Evolutionary conservation across 2,329 filamentous ascomycete genomes (phyloP), one percentile per base, ranked within the genome.

Genomic region (Cucurbitaria berberidis): DNA sequence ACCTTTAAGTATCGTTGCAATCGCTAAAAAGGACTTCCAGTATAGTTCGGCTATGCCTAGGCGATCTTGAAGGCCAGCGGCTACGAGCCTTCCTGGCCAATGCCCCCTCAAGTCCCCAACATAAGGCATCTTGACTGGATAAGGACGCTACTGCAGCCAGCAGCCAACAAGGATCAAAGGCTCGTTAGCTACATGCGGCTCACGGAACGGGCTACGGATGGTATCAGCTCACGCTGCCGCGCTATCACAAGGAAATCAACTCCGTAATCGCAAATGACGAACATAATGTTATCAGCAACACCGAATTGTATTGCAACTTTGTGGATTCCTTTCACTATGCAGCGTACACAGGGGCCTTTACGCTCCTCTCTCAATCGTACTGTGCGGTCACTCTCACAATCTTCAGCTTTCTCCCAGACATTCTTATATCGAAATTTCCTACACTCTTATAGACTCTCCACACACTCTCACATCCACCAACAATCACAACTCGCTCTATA

Each of bases 191-290:
- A 26, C 32, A 30, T 51, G 21, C 29, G 38, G 19, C 30, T 36
- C 13, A 35, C 29, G 29, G 29, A 45, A 18, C 5, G 18, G 18
- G 42, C 29, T 24, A 32, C 18, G 26, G 19, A 24, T 19, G 36
- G 48, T 42, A 51, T 51, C 46, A 51, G 48, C 41, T 30, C 29
- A 15, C 32, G 10, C 5, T 29, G 35, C 22, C 42, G 48, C 48
- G 48, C 42, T 51, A 45, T 51, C 48, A 51, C 48, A 45, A 46
- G 48, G 41, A 45, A 51, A 51, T 51, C 34, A 22, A 3, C 24
- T 26, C 22, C 47, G 29, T 16, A 34, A 34, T 39, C 18, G 24
- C 34, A 16, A 18, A n/a, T 16, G 1, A 39, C 11, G 30, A 18
- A 27, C 18, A 32, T 13, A 44, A 50, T 50, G 48, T 39, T 45